Percentiles rank a stretch among this genome's conserved stretches.
Evolutionary conservation across 208 protist species (phyloP).

Genomic region (Tetramitus jugosus): DNA sequence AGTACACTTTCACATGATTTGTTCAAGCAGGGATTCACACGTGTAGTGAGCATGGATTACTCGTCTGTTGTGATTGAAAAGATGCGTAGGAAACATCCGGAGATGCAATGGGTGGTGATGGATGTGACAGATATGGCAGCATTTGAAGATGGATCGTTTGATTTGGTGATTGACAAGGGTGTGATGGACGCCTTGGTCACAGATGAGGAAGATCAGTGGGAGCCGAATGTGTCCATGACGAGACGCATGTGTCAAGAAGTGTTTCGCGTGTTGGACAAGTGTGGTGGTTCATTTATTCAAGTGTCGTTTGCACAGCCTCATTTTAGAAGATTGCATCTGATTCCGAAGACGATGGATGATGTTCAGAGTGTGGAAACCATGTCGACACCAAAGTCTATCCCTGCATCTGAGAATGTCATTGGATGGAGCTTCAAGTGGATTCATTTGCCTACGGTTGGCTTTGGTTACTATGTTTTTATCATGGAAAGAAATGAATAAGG

Average conservation of each 20-base stretch:
- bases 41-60: slow-evolving; percentile 7
- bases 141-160: background rate
- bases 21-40: background rate
- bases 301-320: background rate
- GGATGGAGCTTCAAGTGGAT: background rate
- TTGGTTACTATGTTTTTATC: background rate
- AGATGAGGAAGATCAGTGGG: slow-evolving; percentile 4
- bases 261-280: background rate
- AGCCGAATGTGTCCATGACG: background rate
- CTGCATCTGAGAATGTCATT: background rate
- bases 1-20: background rate
- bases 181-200: slow-evolving; percentile 5
- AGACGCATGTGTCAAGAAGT: slow-evolving; percentile 1
- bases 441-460: background rate
- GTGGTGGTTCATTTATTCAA: slow-evolving; percentile 7
- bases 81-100: background rate
- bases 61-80: slow-evolving; percentile 2
- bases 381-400: background rate
- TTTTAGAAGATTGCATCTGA: background rate
- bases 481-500: background rate
- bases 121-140: background rate
- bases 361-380: background rate
- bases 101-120: slow-evolving; percentile 10
- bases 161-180: slow-evolving; percentile 12
- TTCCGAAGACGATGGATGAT: background rate